Base-by-base conservation (phyloP, 805 yeast genomes). In the Priceomyces haplophilus region DNA sequence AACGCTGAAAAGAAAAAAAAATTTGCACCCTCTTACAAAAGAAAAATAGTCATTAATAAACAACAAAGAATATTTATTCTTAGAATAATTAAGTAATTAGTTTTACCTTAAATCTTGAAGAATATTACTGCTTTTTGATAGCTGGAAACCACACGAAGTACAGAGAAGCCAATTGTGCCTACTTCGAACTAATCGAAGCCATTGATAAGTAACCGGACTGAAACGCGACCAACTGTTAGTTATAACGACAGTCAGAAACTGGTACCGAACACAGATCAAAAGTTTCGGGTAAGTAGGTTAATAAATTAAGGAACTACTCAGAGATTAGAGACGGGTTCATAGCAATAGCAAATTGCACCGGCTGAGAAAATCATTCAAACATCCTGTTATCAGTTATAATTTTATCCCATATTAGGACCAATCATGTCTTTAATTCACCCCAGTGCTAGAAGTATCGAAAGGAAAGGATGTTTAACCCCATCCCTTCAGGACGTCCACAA, bases 11-110 rank as follows among this genome's bases (percentile, higher is more conserved):
- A 36, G 41, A 32, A 44, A 38, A 46, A 32, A 38, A 39, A 34
- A 43, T 39, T 40, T 40, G 45, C 47, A 42, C 44, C 44, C 41
- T 39, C 25, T 37, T 31, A 38, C 37, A 38, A 42, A 44, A 38
- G 24, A n/a, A 38, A 43, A 31, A 42, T 17, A 40, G 38, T 39
- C 43, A 39, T 43, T 38, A 37, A 18, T 16, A 44, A 37, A 38
- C 37, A 40, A 40, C 40, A 44, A 42, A 43, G 34, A 43, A 29
- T 30, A 25, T 30, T 37, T 23, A 24, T 37, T 37, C 31, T 17
- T 37, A 24, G 15, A 5, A 17, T 19, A 19, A 32, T 32, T 27
- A 11, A 27, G 15, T 27, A n/a, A 6, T 27, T 27, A 12, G 31
- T 12, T 27, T 27, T 10, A 27, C 8, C 31, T 4, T n/a, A 27